Evolutionary conservation across 2,329 filamentous ascomycete species (phyloP).

Genomic region (Trichophyton rubrum): DNA sequence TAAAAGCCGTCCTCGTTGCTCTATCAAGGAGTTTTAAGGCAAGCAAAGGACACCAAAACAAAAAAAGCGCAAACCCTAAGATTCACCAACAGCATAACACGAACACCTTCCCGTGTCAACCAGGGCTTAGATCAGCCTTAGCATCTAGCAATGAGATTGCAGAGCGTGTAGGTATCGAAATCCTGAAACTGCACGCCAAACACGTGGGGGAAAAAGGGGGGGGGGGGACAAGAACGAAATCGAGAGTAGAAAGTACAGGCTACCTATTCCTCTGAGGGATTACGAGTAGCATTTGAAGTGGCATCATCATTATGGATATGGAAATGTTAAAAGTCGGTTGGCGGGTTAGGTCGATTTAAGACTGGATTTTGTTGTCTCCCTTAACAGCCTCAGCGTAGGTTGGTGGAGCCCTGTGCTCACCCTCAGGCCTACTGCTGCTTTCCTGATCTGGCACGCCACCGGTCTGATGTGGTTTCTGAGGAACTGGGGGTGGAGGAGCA

Average conservation of each 20-base stretch:
- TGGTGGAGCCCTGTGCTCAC: constrained; percentile 47
- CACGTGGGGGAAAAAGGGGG: too few species aligned
- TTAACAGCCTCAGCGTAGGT: constrained; percentile 82
- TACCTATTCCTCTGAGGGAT: not conserved
- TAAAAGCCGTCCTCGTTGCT: not conserved
- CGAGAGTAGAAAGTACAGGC: not conserved
- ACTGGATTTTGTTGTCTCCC: constrained; percentile 85
- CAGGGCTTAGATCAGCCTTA: not conserved
- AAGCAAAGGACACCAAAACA: not conserved
- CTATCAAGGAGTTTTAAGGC: not conserved
- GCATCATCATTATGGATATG: not conserved
- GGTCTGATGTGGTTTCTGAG: constrained; percentile 2
- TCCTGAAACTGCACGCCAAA: not conserved
- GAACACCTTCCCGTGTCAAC: not conserved
- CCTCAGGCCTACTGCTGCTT: constrained; percentile 24
- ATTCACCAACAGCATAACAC: not conserved
- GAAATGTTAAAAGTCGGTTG: not conserved
- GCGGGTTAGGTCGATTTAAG: constrained; percentile 8
- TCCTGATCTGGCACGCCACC: constrained; percentile 10
- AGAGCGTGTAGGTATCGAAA: not conserved
- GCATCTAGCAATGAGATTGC: not conserved
- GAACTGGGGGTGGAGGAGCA: constrained; percentile 17
- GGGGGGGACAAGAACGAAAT: too few species aligned
- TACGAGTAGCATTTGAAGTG: not conserved
- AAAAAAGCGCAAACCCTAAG: not conserved